Percentiles rank a stretch among this genome's conserved stretches.
phyloP scores from a whole-genome alignment of 441 rosid genomes.

The Gossypium trilobum region DNA sequence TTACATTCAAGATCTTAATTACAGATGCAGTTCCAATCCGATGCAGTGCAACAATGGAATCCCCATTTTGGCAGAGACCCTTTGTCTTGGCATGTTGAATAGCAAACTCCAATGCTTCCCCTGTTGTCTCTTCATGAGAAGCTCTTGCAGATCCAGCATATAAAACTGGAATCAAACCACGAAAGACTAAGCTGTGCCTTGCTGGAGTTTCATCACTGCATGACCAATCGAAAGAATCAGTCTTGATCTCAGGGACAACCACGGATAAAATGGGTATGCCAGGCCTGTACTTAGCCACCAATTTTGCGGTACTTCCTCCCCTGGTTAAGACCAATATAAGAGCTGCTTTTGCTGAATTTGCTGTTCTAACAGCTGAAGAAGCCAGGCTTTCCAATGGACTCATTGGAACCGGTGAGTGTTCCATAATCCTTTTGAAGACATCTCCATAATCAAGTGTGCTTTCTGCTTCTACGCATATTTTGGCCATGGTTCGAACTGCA shows the following conservation, averaged over 20 bases:
- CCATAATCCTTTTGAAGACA: slow-evolving; percentile 72
- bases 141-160: slow-evolving; percentile 85
- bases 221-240: slow-evolving; percentile 81
- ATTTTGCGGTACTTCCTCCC: slow-evolving; percentile 89
- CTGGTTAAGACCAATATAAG: slow-evolving; percentile 78
- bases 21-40: slow-evolving; percentile 75
- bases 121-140: slow-evolving; percentile 75
- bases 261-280: slow-evolving; percentile 74
- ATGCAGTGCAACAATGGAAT: slow-evolving; percentile 77
- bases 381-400: slow-evolving; percentile 85
- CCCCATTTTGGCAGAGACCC: slow-evolving; percentile 68
- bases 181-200: slow-evolving; percentile 73
- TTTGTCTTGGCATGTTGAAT: slow-evolving; percentile 50
- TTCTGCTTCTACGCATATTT: slow-evolving; percentile 82
- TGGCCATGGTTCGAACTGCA: slow-evolving; percentile 84
- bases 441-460: slow-evolving; percentile 70
- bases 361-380: slow-evolving; percentile 87
- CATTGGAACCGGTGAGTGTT: slow-evolving; percentile 79
- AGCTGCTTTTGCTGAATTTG: slow-evolving; percentile 63
- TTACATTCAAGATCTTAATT: slow-evolving; percentile 79
- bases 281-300: slow-evolving; percentile 93
- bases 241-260: slow-evolving; percentile 74
- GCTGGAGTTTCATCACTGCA: slow-evolving; percentile 87
- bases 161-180: slow-evolving; percentile 65
- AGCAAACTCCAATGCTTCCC: slow-evolving; percentile 67